These are phyloP conservation scores for Fusarium denticulatum DNA, from an alignment of 2,329 filamentous ascomycete genomes.

Conservation along the genomic window DNA sequence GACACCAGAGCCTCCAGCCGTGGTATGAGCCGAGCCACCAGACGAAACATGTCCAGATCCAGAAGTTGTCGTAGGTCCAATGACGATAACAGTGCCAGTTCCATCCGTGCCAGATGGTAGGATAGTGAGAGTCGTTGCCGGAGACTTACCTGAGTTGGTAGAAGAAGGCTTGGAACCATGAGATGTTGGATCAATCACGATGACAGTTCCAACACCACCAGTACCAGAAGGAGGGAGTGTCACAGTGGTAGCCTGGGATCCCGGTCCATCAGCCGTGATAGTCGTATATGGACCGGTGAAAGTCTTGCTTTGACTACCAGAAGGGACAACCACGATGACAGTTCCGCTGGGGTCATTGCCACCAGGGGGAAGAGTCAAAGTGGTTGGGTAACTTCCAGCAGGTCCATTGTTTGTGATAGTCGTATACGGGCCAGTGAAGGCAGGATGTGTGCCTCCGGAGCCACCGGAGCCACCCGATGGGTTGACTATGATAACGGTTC, in stretches of 20 bases:
- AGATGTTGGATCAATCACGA: not conserved
- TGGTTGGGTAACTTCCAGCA: not conserved
- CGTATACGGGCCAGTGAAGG: not conserved
- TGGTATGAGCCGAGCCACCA: not conserved
- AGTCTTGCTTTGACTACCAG: not conserved
- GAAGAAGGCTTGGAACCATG: not conserved
- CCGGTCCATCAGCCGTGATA: not conserved
- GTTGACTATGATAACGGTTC: not conserved
- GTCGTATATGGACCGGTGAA: not conserved
- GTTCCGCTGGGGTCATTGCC: not conserved
- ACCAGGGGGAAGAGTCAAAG: not conserved
- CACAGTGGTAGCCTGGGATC: not conserved
- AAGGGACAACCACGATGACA: not conserved
- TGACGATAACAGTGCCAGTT: not conserved
- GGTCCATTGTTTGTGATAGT: not conserved
- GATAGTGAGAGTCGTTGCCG: not conserved
- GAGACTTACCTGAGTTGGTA: not conserved
- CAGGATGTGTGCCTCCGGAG: not conserved
- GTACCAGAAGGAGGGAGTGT: not conserved
- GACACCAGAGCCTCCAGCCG: not conserved
- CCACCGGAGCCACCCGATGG: not conserved
- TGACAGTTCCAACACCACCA: not conserved
- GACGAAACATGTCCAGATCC: not conserved
- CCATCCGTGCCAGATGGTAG: not conserved
- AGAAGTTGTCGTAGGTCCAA: not conserved